phyloP scores from a whole-genome alignment of 2,329 filamentous ascomycete genomes.

The Akanthomyces lecanii region DNA sequence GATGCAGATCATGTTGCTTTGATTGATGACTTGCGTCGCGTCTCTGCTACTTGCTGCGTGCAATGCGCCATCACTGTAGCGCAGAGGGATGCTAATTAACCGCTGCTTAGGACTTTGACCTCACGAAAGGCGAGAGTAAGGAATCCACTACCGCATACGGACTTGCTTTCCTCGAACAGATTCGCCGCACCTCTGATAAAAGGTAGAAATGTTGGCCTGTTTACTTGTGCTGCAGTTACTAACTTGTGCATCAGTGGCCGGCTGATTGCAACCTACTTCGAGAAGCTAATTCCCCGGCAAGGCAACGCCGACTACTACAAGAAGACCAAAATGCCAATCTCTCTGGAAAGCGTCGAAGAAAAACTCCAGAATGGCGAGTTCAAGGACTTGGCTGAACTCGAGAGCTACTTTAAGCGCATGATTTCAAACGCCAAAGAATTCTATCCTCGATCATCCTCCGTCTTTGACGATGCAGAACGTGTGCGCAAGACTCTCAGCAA shows the following conservation, averaged over 20 bases:
- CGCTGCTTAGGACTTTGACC: conserved; percentile 39
- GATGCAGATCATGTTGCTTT: neutral
- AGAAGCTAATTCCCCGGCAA: conserved; percentile 62
- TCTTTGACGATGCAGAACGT: conserved; percentile 81
- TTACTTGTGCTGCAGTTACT: conserved; percentile 20
- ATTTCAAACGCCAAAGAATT: conserved; percentile 83
- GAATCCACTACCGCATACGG: conserved; percentile 70
- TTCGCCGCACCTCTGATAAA: conserved; percentile 76
- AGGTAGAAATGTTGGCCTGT: conserved; percentile 50
- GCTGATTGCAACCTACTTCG: conserved; percentile 69
- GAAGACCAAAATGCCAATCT: conserved; percentile 71
- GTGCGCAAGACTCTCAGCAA: conserved; percentile 83
- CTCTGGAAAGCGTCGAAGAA: conserved; percentile 69
- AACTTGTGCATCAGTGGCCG: conserved; percentile 55
- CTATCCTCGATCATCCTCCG: conserved; percentile 66
- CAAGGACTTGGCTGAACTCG: conserved; percentile 65
- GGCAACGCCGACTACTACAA: conserved; percentile 73
- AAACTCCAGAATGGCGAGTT: conserved; percentile 70
- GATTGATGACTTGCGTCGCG: neutral
- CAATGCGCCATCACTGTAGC: neutral
- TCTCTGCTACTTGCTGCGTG: conserved; percentile 2
- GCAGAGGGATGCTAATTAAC: neutral
- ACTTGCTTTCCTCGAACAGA: conserved; percentile 67
- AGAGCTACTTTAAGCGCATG: conserved; percentile 84
- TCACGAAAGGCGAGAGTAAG: conserved; percentile 54